Evolutionary conservation across 2,329 filamentous ascomycete genomes (phyloP).

Genomic region (Colletotrichum ledebouriae): DNA sequence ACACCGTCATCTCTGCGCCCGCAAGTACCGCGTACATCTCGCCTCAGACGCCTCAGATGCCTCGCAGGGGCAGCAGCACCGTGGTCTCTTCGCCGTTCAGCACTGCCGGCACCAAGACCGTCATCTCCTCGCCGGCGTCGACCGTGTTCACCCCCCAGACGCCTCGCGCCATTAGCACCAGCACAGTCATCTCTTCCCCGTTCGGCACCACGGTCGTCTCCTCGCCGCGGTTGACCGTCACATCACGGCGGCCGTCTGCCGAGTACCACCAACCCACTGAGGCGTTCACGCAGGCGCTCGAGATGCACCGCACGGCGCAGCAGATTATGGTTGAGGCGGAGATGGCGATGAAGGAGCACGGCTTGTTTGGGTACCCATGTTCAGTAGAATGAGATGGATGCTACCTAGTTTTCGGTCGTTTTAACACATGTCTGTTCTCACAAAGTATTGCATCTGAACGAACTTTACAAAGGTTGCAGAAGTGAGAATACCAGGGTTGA

Average conservation of each 20-base stretch:
- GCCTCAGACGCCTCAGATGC: neutral
- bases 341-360: neutral
- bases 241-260: neutral
- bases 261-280: neutral
- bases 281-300: conserved; percentile 3
- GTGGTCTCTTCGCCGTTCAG: neutral
- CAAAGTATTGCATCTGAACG: too few relatives aligned
- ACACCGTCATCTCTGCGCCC: neutral
- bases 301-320: neutral
- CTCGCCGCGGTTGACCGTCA: neutral
- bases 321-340: neutral
- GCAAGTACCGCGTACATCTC: neutral
- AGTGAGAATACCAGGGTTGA: too few relatives aligned
- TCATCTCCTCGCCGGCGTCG: neutral
- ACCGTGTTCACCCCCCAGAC: neutral
- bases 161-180: neutral
- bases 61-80: conserved; percentile 11
- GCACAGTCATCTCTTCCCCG: neutral
- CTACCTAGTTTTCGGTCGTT: too few relatives aligned
- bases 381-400: neutral
- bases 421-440: too few relatives aligned
- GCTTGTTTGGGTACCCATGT: neutral
- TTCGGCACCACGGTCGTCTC: neutral
- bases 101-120: neutral
- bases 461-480: too few relatives aligned